Percentiles rank a stretch among this genome's conserved stretches.
These are phyloP conservation scores for Fomes fomentarius DNA, from an alignment of 1,284 basidiomycete species.

Conservation along the genomic window DNA sequence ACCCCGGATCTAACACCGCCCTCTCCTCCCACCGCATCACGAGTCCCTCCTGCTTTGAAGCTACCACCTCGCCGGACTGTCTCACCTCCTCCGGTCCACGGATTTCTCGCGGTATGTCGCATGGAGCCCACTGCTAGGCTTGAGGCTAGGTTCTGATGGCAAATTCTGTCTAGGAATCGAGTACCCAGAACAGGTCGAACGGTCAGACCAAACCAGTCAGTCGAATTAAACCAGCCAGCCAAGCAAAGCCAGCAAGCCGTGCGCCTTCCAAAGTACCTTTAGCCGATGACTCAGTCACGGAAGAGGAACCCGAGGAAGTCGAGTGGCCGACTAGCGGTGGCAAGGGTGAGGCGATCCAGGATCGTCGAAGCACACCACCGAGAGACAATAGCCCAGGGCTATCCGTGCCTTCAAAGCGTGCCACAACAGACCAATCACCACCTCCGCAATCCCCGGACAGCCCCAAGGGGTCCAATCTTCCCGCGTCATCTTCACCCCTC, in stretches of 20 bases:
- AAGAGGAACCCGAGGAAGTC: constrained; percentile 37
- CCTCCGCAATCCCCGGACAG: constrained; percentile 8
- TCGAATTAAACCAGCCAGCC: constrained; percentile 2
- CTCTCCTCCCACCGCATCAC: constrained; percentile 14
- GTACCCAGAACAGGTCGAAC: neutral
- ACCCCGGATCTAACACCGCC: constrained; percentile 27
- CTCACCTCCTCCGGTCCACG: constrained; percentile 3
- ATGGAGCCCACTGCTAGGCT: neutral
- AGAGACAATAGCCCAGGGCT: constrained; percentile 12
- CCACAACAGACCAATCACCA: constrained; percentile 17
- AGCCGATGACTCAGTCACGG: constrained; percentile 51
- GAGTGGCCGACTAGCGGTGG: constrained; percentile 5
- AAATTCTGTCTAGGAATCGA: neutral
- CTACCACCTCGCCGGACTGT: constrained; percentile 10
- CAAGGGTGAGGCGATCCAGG: constrained; percentile 25
- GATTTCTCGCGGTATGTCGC: constrained; percentile 3
- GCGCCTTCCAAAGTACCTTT: neutral
- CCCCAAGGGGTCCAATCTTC: constrained; percentile 4
- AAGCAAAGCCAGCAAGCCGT: constrained; percentile 8
- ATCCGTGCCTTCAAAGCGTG: constrained; percentile 23
- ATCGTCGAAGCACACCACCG: constrained; percentile 2
- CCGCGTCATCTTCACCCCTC: constrained; percentile 38
- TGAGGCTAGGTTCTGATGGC: neutral
- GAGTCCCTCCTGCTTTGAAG: constrained; percentile 6
- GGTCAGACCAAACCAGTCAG: constrained; percentile 1